Evolutionary conservation across 345 rosid species (phyloP).

Genomic region (Eucalyptus albens): DNA sequence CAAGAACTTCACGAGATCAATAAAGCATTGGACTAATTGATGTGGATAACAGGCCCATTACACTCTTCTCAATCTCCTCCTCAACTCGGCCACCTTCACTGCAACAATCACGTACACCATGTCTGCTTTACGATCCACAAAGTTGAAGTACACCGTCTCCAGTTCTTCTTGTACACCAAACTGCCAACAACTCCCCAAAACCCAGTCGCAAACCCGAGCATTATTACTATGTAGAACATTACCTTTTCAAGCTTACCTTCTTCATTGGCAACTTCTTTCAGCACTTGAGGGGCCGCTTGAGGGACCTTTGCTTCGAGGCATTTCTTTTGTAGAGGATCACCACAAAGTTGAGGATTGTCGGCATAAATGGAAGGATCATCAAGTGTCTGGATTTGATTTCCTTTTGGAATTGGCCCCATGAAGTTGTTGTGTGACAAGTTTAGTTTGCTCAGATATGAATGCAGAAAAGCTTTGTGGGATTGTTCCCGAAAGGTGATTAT

Average conservation of each 20-base stretch:
- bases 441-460: background rate
- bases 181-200: background rate
- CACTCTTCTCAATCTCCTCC: background rate
- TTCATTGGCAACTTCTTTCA: background rate
- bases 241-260: background rate
- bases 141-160: background rate
- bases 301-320: background rate
- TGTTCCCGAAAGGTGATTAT: background rate
- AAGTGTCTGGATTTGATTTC: background rate
- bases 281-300: background rate
- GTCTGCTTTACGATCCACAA: background rate
- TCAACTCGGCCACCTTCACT: background rate
- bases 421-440: background rate
- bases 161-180: background rate
- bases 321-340: background rate
- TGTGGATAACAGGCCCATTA: fast-evolving
- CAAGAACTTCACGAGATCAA: background rate
- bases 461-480: background rate
- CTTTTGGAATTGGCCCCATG: background rate
- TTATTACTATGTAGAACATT: background rate
- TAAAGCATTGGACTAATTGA: background rate
- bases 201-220: background rate
- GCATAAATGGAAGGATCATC: background rate
- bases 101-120: background rate
- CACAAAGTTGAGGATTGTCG: background rate